Evolutionary conservation across 495 filamentous ascomycete genomes (phyloP).

Genomic region (Filosporella fistucella): DNA sequence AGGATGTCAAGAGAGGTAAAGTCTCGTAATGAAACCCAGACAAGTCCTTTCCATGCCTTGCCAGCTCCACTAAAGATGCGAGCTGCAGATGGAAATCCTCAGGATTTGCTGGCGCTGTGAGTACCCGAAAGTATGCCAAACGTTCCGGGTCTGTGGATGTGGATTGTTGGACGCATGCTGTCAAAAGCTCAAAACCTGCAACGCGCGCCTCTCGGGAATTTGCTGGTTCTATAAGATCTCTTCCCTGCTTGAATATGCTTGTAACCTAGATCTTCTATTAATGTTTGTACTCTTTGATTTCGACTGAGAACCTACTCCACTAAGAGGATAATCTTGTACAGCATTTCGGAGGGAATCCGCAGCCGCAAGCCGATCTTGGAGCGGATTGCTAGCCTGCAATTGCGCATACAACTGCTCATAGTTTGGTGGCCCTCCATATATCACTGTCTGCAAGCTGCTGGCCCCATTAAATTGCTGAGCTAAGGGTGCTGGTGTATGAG

Average conservation of each 20-base stretch:
- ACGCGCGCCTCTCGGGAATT: slow-evolving; percentile 48
- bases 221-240: slow-evolving; percentile 55
- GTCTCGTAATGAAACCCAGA: slow-evolving; percentile 61
- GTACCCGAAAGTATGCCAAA: slow-evolving; percentile 56
- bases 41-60: slow-evolving; percentile 57
- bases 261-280: slow-evolving; percentile 16
- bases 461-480: slow-evolving; percentile 26
- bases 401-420: slow-evolving; percentile 36
- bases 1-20: slow-evolving; percentile 50
- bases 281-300: background rate
- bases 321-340: slow-evolving; percentile 53
- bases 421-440: slow-evolving; percentile 36
- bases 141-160: slow-evolving; percentile 60
- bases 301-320: slow-evolving; percentile 40
- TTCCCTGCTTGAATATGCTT: slow-evolving; percentile 57
- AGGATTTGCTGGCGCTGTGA: slow-evolving; percentile 43
- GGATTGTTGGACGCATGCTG: slow-evolving; percentile 56
- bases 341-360: slow-evolving; percentile 49
- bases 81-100: slow-evolving; percentile 63
- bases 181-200: slow-evolving; percentile 59
- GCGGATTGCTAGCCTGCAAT: slow-evolving; percentile 24
- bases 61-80: slow-evolving; percentile 55
- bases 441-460: slow-evolving; percentile 24
- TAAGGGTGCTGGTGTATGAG: slow-evolving; percentile 24
- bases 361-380: slow-evolving; percentile 47